Conservation (phyloP, 1,284 basidiomycete species). For the Rhizopogon parksii region DNA sequence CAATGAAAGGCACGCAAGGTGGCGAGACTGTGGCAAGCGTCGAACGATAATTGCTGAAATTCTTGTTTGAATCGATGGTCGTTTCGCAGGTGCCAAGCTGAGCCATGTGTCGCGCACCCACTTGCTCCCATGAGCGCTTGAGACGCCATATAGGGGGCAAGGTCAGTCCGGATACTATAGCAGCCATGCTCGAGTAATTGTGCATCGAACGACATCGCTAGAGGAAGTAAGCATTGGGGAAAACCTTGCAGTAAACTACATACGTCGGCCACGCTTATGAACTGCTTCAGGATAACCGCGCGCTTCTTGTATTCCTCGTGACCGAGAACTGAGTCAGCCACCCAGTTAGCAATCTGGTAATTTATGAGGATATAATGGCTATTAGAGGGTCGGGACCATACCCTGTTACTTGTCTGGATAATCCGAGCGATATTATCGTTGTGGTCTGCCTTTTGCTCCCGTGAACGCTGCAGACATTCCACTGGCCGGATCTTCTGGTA, state of each 20-base stretch:
- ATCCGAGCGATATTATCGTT: slow-evolving; percentile 83
- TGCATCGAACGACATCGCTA: slow-evolving; percentile 54
- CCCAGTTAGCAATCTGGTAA: slow-evolving; percentile 84
- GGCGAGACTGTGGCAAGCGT: slow-evolving; percentile 48
- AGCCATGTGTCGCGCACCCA: slow-evolving; percentile 44
- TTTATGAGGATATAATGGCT: slow-evolving; percentile 11
- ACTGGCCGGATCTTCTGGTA: slow-evolving; percentile 88
- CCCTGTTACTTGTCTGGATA: slow-evolving; percentile 89
- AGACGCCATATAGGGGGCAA: slow-evolving; percentile 70
- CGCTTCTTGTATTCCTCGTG: slow-evolving; percentile 86
- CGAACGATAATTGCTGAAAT: slow-evolving; percentile 69
- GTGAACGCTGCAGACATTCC: slow-evolving; percentile 82
- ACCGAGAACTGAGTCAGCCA: slow-evolving; percentile 81
- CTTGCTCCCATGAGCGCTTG: slow-evolving; percentile 73
- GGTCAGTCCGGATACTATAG: slow-evolving; percentile 74
- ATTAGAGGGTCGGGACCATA: slow-evolving; percentile 29
- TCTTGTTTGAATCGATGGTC: slow-evolving; percentile 65
- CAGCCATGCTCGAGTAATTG: slow-evolving; percentile 77
- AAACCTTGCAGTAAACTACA: slow-evolving; percentile 35
- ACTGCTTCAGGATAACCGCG: slow-evolving; percentile 79
- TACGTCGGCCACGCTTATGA: slow-evolving; percentile 91
- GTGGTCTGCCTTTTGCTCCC: slow-evolving; percentile 67
- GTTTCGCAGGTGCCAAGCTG: slow-evolving; percentile 44
- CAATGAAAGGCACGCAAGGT: too few relatives aligned
- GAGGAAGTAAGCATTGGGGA: slow-evolving; percentile 1